These are phyloP conservation scores for Trichoderma citrinoviride DNA, from an alignment of 2,329 filamentous ascomycete species.

Conservation along the genomic window DNA sequence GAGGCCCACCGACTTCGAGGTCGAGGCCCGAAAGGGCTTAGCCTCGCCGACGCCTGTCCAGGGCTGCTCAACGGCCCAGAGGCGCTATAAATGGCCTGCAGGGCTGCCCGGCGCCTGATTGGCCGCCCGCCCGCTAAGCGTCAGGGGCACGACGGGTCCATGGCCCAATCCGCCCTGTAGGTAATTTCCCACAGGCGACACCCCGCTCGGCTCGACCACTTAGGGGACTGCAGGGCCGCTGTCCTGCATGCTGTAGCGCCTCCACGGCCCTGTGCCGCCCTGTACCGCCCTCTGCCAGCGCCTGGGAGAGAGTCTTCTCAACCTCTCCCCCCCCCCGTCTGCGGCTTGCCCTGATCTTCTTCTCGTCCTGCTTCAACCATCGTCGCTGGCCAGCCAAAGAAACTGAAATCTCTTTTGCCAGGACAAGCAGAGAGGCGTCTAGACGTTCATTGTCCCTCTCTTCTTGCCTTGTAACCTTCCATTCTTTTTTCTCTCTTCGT, in stretches of 20 bases:
- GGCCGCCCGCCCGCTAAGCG: conserved; percentile 8
- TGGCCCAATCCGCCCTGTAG: conserved; percentile 4
- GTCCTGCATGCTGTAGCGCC: conserved; percentile 20
- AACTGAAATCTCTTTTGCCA: conserved; percentile 1
- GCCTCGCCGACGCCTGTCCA: background rate
- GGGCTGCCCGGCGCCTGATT: conserved; percentile 9
- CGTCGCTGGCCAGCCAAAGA: conserved; percentile 23
- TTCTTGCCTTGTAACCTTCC: conserved; percentile 26
- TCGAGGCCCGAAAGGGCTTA: background rate
- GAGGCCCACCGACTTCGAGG: conserved; percentile 1
- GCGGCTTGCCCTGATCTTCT: background rate
- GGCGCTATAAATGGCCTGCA: conserved; percentile 14
- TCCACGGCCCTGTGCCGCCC: background rate
- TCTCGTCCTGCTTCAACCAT: conserved; percentile 17
- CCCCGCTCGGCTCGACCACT: conserved; percentile 12
- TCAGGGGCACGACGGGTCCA: conserved; percentile 12
- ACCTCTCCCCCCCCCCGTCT: conserved; percentile 2
- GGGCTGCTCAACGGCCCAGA: background rate
- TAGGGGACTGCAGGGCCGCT: conserved; percentile 12
- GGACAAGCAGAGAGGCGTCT: conserved; percentile 14
- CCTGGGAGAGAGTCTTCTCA: background rate
- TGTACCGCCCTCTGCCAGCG: conserved; percentile 4
- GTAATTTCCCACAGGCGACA: conserved; percentile 17
- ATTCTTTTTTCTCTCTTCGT: conserved; percentile 11
- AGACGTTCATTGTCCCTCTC: conserved; percentile 25